These are phyloP conservation scores for Cryptococcus sp. DNA, from an alignment of 1,284 basidiomycete species.

Conservation along the genomic window DNA sequence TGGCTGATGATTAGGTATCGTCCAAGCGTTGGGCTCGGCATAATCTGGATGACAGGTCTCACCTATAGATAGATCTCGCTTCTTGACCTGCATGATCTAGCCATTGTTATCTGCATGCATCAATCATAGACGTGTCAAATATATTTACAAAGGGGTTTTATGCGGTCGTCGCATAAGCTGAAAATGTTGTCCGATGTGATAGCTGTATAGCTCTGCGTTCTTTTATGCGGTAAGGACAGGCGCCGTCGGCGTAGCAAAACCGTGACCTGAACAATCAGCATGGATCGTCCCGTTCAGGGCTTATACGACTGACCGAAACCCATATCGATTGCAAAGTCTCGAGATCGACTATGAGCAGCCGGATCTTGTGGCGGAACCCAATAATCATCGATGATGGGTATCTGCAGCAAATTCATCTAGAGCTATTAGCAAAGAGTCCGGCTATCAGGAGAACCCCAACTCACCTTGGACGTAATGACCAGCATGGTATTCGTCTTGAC, in stretches of 20 bases:
- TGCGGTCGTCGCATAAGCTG: too few relatives aligned
- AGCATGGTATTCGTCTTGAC: constrained; percentile 92
- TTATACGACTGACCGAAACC: constrained; percentile 34
- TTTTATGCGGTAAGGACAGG: constrained; percentile 2
- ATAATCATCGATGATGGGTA: constrained; percentile 82
- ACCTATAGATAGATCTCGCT: too few relatives aligned
- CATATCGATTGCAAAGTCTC: constrained; percentile 42
- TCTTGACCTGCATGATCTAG: too few relatives aligned
- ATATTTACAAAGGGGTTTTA: too few relatives aligned
- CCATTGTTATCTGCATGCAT: too few relatives aligned
- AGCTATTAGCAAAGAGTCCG: not conserved
- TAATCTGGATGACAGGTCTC: too few relatives aligned
- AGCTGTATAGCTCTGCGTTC: too few relatives aligned
- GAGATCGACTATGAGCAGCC: constrained; percentile 33
- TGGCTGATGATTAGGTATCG: constrained; percentile 11
- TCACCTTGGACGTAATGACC: constrained; percentile 78
- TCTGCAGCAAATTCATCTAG: constrained; percentile 78
- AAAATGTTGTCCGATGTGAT: too few relatives aligned
- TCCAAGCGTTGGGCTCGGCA: constrained; percentile 11
- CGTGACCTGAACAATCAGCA: constrained; percentile 14
- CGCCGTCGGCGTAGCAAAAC: constrained; percentile 7
- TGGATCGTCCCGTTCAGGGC: not conserved
- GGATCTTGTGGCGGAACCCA: constrained; percentile 60
- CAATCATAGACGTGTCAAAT: too few relatives aligned
- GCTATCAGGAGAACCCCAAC: constrained; percentile 4